Conservation (phyloP, 2,329 filamentous ascomycete species). For the Aureobasidium zeae region DNA sequence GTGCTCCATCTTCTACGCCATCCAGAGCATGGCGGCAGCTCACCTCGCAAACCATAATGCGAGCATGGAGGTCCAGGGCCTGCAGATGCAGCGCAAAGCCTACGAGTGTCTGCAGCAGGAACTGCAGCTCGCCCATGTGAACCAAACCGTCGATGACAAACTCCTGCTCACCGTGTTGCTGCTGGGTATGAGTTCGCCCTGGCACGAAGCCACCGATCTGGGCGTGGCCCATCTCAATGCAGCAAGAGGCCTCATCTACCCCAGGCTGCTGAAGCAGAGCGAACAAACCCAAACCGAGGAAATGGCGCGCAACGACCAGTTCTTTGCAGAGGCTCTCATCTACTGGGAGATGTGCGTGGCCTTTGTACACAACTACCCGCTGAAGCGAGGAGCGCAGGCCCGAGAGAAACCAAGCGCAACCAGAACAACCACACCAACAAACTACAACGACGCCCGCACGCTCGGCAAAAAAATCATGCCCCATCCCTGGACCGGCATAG, state of each 20-base stretch:
- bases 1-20: conserved; percentile 49
- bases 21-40: conserved; percentile 49
- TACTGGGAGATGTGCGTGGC: conserved; percentile 52
- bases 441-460: conserved; percentile 17
- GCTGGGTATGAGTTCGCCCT: conserved; percentile 51
- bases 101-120: conserved; percentile 44
- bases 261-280: conserved; percentile 35
- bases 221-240: conserved; percentile 46
- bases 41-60: conserved; percentile 22
- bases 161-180: conserved; percentile 47
- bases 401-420: background rate
- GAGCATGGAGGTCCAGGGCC: conserved; percentile 20
- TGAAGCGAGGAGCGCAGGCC: conserved; percentile 4
- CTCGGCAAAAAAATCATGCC: conserved; percentile 22
- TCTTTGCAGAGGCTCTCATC: conserved; percentile 49
- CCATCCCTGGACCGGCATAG: conserved; percentile 44
- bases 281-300: conserved; percentile 25
- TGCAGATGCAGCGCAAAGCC: conserved; percentile 21
- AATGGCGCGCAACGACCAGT: conserved; percentile 33
- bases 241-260: conserved; percentile 35
- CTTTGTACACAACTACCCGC: conserved; percentile 39
- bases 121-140: conserved; percentile 19
- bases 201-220: conserved; percentile 49
- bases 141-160: conserved; percentile 19
- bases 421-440: too few relatives aligned